Base-by-base conservation (phyloP, 805 yeast species). In the Zygotorulaspora sp. region DNA sequence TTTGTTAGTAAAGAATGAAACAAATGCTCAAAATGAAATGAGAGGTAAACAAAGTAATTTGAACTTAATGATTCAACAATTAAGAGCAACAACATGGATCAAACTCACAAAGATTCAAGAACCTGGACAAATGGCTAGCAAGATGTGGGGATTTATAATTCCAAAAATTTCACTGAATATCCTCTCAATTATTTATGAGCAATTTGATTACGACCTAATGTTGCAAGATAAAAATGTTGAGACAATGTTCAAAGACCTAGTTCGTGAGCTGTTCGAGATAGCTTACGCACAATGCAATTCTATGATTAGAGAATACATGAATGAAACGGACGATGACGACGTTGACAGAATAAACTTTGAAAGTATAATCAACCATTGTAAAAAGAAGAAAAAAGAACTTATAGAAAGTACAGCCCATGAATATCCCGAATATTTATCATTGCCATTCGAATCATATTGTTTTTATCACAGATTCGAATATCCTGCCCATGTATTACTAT, bases 361-460 rank as follows among this genome's bases (percentile, higher is more conserved):
- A 3, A 41, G 38, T 9, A 49, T 58, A 18, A 43, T 57, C 3
- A 33, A 43, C 2, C 40, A 44, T 14, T 43, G 53, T 11, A 50
- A 53, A 32, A 35, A 40, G n/a, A 54, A 55, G 21, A 52, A 53
- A 19, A 43, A 36, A 28, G 49, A 48, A 14, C 36, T 58, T 15
- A 49, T 50, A 10, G 45, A 44, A 6, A 45, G 51, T 3, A 52
- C 57, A 1, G 51, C 48, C 9, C 58, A 48, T 35, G 61, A 58
- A 41, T 55, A 59, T 40, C 63, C 63, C 1, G 63, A 58, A 33
- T 58, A 50, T 46, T 43, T 61, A 30, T 47, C 60, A 1, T 29
- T 61, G 15, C 57, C 62, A 11, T 61, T 58, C 45, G 65, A 61
- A 44, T 49, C 61, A n/a, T 61, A 61, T 38, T 61, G 62, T 39